phyloP scores from a whole-genome alignment of 169 alveolate species.

The Eimeria nieschulzi region DNA sequence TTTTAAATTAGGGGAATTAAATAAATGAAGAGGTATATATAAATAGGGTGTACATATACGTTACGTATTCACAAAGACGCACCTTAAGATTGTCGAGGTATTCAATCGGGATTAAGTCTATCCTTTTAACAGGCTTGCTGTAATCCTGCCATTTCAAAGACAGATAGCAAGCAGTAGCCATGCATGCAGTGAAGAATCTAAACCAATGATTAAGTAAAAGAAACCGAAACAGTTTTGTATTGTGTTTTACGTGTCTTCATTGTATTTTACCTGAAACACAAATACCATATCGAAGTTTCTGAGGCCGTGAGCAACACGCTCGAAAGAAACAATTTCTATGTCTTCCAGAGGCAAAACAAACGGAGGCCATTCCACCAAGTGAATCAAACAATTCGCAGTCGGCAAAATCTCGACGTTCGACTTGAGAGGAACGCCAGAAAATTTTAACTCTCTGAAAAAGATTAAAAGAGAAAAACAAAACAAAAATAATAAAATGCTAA shows the following conservation, averaged over 20 bases:
- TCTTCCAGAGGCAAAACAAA: slow-evolving; percentile 95
- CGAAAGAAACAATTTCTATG: slow-evolving; percentile 96
- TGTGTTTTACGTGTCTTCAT: no score
- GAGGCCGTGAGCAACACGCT: slow-evolving; percentile 95
- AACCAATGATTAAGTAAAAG: neutral
- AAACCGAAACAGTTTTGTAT: neutral
- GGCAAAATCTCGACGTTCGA: slow-evolving; percentile 95
- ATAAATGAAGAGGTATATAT: neutral
- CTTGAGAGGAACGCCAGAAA: slow-evolving; percentile 96
- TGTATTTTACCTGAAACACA: slow-evolving; percentile 86
- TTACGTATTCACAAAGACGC: slow-evolving; percentile 54
- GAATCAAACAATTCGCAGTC: slow-evolving; percentile 95
- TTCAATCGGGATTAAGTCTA: slow-evolving; percentile 95
- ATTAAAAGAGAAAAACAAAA: neutral
- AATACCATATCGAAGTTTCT: slow-evolving; percentile 97
- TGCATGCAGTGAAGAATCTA: neutral
- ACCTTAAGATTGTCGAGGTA: slow-evolving; percentile 93
- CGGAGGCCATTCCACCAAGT: slow-evolving; percentile 96
- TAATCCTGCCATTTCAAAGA: slow-evolving; percentile 83
- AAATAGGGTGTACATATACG: neutral
- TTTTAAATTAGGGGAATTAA: neutral
- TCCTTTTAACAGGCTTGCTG: slow-evolving; percentile 93
- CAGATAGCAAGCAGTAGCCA: slow-evolving; percentile 2
- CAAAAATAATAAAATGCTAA: neutral
- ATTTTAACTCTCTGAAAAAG: slow-evolving; percentile 88